Evolutionary conservation across 805 yeast species (phyloP), one percentile per base, ranked within the genome.

Genomic region (Ogataea nakhonphanomensis): DNA sequence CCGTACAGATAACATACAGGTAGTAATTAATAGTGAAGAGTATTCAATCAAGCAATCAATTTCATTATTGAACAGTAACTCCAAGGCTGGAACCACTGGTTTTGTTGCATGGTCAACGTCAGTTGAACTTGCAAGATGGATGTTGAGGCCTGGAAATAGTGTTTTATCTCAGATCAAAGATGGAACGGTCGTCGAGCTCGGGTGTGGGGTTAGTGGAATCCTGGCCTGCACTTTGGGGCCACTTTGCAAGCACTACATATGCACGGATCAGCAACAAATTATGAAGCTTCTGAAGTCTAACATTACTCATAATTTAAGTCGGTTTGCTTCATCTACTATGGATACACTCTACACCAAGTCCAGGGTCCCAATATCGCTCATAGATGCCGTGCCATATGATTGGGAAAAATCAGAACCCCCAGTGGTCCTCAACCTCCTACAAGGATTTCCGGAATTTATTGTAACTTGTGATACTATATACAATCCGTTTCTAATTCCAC

Each of bases 401-500:
- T 82, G 88, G 88, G 88, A 80, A 45, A 47, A 64, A 8, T 51
- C 68, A 54, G 21, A 41, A 11, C 34, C 44, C 4, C 46, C 41
- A 1, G 44, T 23, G 2, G 23, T 55, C 1, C 31, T 27, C 8
- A 12, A 25, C 4, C 35, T 46, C 22, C 45, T 49, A 15, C 24
- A 23, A 0, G 30, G 28, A 1, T 35, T 30, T 1, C 74, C 77
- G 0, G 81, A 75, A 44, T 59, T 68, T 30, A 62, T 81, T 5
- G 52, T 81, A 8, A 84, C 84, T 0, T 76, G 81, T 50, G 89
- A 81, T 53, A 74, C 85, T 5, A 69, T 81, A 3, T 81, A 81
- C 61, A 81, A 81, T 51, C 82, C 76, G 39, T 80, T 64, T 48
- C 58, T 82, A 30, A 69, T 80, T 3, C 72, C 71, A 0, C 69